phyloP scores from a whole-genome alignment of 2,329 filamentous ascomycete genomes.

The Phoma sp. region DNA sequence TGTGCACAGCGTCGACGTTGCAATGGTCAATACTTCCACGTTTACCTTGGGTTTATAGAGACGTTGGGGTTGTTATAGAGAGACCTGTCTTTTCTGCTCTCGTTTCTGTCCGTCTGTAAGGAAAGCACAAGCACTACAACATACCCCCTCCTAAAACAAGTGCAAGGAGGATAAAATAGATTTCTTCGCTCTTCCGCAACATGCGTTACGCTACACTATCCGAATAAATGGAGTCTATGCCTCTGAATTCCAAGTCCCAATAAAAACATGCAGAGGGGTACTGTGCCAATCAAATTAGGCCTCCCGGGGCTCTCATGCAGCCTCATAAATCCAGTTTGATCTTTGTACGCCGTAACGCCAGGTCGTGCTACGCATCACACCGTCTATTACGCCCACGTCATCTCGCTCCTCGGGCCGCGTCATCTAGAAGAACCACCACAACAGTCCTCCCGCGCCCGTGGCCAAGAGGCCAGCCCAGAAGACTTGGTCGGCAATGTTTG shows the following conservation, averaged over 20 bases:
- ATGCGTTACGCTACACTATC: neutral
- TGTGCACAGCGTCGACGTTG: too few species aligned
- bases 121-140: neutral
- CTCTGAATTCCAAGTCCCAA: too few species aligned
- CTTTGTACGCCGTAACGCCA: neutral
- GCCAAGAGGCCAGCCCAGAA: constrained; percentile 59
- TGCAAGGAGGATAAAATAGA: constrained; percentile 5
- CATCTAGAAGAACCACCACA: constrained; percentile 55
- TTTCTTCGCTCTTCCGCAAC: neutral
- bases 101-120: too few species aligned
- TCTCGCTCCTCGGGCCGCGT: neutral
- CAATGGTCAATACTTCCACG: too few species aligned
- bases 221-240: too few species aligned
- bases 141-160: constrained; percentile 13
- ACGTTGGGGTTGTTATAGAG: too few species aligned
- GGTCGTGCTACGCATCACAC: neutral
- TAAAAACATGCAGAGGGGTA: too few species aligned
- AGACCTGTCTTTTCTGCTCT: too few species aligned
- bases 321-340: too few species aligned
- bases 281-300: too few species aligned
- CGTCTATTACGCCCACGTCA: neutral
- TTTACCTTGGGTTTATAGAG: too few species aligned
- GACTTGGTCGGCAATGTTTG: constrained; percentile 50
- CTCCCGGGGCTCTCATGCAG: too few species aligned
- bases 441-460: constrained; percentile 55